A percentile compares a stretch with the other conserved stretches of the same genome.
These are phyloP conservation scores for Phaeophleospora eucalypticola DNA, from an alignment of 2,329 filamentous ascomycete genomes.

Conservation along the genomic window DNA sequence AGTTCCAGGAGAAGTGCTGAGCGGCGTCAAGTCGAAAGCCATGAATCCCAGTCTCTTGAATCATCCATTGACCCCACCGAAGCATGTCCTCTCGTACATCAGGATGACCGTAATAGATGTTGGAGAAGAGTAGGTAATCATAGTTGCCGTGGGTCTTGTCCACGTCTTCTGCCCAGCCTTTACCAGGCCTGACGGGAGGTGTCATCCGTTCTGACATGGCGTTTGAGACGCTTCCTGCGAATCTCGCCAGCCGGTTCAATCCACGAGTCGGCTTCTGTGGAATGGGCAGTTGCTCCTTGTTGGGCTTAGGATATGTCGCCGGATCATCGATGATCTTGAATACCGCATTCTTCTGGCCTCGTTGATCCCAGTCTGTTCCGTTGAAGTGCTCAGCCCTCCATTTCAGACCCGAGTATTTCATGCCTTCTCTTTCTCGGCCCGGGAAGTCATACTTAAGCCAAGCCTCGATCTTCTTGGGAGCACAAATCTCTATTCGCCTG, in stretches of 20 bases:
- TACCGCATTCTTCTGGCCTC: slow-evolving; percentile 55
- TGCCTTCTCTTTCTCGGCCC: slow-evolving; percentile 46
- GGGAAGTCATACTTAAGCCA: slow-evolving; percentile 66
- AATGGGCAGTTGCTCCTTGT: slow-evolving; percentile 17
- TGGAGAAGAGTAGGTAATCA: slow-evolving; percentile 68
- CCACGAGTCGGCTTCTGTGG: slow-evolving; percentile 10
- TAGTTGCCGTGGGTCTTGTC: slow-evolving; percentile 62
- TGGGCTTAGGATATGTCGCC: slow-evolving; percentile 27
- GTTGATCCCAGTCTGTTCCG: slow-evolving; percentile 63
- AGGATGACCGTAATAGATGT: slow-evolving; percentile 61
- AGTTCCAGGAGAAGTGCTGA: slow-evolving; percentile 67
- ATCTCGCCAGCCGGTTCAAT: slow-evolving; percentile 23
- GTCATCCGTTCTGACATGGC: slow-evolving; percentile 1
- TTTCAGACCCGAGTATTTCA: slow-evolving; percentile 57
- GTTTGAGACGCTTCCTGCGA: slow-evolving; percentile 20
- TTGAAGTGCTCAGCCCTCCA: slow-evolving; percentile 66
- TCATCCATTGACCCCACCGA: slow-evolving; percentile 66
- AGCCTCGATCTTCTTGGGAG: slow-evolving; percentile 60
- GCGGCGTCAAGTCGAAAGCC: slow-evolving; percentile 69
- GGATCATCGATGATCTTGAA: slow-evolving; percentile 57
- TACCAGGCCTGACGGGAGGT: slow-evolving; percentile 39
- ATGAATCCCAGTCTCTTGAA: slow-evolving; percentile 55
- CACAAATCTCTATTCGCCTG: slow-evolving; percentile 49
- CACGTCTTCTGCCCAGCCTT: slow-evolving; percentile 61
- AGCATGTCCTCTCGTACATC: slow-evolving; percentile 63